Evolutionary conservation across 768 basidiomycete genomes (phyloP), one percentile per base, ranked within the genome.

Genomic region (Termitomyces sp.): DNA sequence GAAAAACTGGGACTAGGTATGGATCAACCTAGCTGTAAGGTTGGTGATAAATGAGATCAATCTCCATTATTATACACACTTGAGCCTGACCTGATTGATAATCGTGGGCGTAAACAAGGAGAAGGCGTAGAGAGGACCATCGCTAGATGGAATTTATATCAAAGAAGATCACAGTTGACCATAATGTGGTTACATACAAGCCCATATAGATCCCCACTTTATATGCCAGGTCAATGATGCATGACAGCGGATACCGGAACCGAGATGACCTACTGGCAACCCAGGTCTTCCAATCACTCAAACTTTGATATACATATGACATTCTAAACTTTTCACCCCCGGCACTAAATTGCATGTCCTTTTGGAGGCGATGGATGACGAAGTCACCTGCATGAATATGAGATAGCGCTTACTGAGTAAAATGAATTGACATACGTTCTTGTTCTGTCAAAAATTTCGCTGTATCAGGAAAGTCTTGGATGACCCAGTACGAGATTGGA

Each of bases 381-480:
- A 85, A 83, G 2, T 77, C 77, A 7, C 83, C 84, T 85, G 53
- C 34, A 43, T 19, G 10, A 38, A 14, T 11, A 24, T 38, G 26
- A n/a, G 37, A 30, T 49, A 24, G 21, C 30, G 7, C 38, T 26
- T 46, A 14, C 47, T 12, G 5, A 53, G 24, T 15, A 12, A 5
- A 11, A 37, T 8, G 26, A 14, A 5, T 37, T 2, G 19, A 71
- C 74, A 46, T 65, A 79, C 84, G 76, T 65, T 91, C 90, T 32
- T 75, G 66, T 34, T 82, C 77, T 7, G 75, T 80, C 38, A 92
- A 71, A 68, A 91, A 92, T 56, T 75, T 83, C 1, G 88, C 86
- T 0, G 77, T 82, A 52, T 88, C 86, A 1, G 90, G 88, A 65
- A 90, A 91, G 67, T 90, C 88, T 61, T 86, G 79, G 21, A 93